These are phyloP conservation scores for Exserohilum turcica DNA, from an alignment of 2,329 filamentous ascomycete species.

Conservation along the genomic window DNA sequence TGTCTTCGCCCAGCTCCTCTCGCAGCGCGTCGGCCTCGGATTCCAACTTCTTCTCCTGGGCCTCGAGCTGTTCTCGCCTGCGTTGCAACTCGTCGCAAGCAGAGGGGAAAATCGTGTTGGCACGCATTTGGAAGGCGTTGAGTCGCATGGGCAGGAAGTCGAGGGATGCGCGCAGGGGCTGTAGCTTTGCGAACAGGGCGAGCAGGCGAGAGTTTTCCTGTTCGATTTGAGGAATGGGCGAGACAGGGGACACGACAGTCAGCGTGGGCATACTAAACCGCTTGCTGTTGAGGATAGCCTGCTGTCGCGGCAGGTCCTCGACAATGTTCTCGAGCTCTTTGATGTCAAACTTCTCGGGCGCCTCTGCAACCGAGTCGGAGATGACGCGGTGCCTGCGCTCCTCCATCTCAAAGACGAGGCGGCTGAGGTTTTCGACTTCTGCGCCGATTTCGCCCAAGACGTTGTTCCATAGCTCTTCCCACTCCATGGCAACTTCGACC, in stretches of 20 bases:
- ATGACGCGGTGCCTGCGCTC: conserved; percentile 85
- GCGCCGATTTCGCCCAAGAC: conserved; percentile 91
- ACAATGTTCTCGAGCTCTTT: conserved; percentile 91
- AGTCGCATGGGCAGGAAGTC: conserved; percentile 96
- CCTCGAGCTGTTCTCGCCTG: conserved; percentile 74
- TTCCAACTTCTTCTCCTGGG: conserved; percentile 85
- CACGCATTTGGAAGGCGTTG: conserved; percentile 81
- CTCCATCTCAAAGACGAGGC: conserved; percentile 96
- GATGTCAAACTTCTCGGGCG: conserved; percentile 72
- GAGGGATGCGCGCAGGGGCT: conserved; percentile 86
- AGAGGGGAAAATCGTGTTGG: conserved; percentile 79
- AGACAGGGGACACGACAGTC: conserved; percentile 64
- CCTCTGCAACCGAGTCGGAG: conserved; percentile 62
- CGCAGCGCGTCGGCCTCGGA: conserved; percentile 86
- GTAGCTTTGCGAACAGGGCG: conserved; percentile 92
- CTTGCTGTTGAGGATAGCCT: conserved; percentile 61
- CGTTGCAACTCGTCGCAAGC: conserved; percentile 88
- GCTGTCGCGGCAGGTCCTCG: conserved; percentile 73
- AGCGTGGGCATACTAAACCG: conserved; percentile 71
- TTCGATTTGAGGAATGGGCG: conserved; percentile 59
- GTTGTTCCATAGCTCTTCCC: conserved; percentile 95
- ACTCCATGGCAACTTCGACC: conserved; percentile 97
- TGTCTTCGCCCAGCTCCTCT: conserved; percentile 90
- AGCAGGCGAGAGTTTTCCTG: conserved; percentile 88
- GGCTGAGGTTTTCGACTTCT: conserved; percentile 79